Percentiles rank a stretch among this genome's conserved stretches.
phyloP scores from a whole-genome alignment of 176 grass and related monocot species.

The Echinochloa phyllopogon region DNA sequence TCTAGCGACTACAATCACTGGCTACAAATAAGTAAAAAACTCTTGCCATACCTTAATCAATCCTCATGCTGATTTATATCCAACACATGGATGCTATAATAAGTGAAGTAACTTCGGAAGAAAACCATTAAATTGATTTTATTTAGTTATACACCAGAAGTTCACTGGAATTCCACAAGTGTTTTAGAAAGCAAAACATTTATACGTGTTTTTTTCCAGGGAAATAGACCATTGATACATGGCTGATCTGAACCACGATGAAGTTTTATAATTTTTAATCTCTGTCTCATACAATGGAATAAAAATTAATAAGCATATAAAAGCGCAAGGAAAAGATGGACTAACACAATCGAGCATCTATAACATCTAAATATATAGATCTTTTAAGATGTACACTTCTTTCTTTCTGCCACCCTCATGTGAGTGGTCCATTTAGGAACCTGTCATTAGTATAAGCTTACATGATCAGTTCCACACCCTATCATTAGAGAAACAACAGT shows the following conservation, averaged over 20 bases:
- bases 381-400: slow-evolving; percentile 71
- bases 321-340: neutral
- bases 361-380: slow-evolving; percentile 49
- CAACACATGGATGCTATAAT: neutral
- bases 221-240: neutral
- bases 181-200: neutral
- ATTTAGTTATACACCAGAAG: neutral
- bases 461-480: slow-evolving; percentile 51
- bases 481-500: slow-evolving; percentile 38
- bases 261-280: neutral
- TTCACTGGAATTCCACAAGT: neutral
- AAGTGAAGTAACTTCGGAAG: slow-evolving; percentile 12
- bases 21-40: neutral
- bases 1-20: neutral
- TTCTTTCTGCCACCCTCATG: slow-evolving; percentile 38
- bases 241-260: neutral
- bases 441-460: slow-evolving; percentile 49
- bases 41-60: neutral
- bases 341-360: slow-evolving; percentile 11
- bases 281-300: neutral
- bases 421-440: slow-evolving; percentile 44
- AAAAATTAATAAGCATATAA: neutral
- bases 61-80: neutral
- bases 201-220: neutral
- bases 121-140: neutral